These are phyloP conservation scores for Papiliotrema terrestris DNA, from an alignment of 1,284 basidiomycete species.

Conservation along the genomic window DNA sequence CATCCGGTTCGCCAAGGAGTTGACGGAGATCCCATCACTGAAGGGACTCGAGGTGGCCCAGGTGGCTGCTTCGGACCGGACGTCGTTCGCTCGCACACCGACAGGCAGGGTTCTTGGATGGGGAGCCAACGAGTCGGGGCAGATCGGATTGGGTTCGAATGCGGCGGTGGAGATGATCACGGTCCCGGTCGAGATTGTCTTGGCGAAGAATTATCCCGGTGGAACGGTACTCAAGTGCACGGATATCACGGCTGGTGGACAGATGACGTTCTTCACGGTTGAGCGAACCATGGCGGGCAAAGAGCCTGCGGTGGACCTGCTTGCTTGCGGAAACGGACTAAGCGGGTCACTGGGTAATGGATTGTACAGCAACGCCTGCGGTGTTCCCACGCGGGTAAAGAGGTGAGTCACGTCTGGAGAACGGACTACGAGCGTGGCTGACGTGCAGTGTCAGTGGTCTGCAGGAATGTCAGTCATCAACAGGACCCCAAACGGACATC, in stretches of 20 bases:
- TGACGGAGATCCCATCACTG: slow-evolving; percentile 79
- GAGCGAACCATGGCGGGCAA: slow-evolving; percentile 52
- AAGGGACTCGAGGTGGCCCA: slow-evolving; percentile 63
- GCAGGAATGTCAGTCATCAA: slow-evolving; percentile 72
- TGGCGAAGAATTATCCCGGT: slow-evolving; percentile 55
- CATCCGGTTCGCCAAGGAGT: slow-evolving; percentile 66
- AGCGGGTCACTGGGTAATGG: slow-evolving; percentile 81
- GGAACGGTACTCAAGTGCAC: slow-evolving; percentile 62
- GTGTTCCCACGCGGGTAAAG: slow-evolving; percentile 69
- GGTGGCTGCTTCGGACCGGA: slow-evolving; percentile 69
- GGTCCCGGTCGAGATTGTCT: slow-evolving; percentile 78
- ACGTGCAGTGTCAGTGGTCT: slow-evolving; percentile 64
- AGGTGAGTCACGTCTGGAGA: slow-evolving; percentile 44
- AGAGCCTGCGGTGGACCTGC: slow-evolving; percentile 60
- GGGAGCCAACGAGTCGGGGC: slow-evolving; percentile 82
- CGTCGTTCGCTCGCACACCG: slow-evolving; percentile 67
- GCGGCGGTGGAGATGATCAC: slow-evolving; percentile 69
- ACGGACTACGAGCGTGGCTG: background rate
- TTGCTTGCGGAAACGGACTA: slow-evolving; percentile 76
- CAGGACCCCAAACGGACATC: too few species aligned
- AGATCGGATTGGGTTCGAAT: slow-evolving; percentile 73
- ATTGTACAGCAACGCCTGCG: slow-evolving; percentile 70
- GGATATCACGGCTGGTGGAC: slow-evolving; percentile 61
- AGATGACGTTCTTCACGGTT: slow-evolving; percentile 66
- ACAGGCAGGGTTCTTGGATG: slow-evolving; percentile 79